Evolutionary conservation across 176 grass and related monocot species (phyloP).

Genomic region (Poa annua): DNA sequence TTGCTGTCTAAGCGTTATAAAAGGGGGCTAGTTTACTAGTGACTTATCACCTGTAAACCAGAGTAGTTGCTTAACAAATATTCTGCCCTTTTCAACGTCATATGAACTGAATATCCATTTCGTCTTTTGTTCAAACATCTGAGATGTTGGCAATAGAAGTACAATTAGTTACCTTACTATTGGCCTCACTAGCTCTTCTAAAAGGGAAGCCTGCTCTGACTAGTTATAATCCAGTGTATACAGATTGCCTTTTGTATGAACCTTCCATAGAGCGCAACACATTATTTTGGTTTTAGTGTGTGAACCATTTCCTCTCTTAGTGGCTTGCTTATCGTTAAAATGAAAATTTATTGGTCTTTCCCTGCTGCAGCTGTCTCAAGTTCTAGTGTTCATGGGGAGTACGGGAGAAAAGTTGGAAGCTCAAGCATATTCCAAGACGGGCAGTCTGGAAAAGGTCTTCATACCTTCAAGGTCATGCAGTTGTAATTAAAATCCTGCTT

Average conservation of each 20-base stretch:
- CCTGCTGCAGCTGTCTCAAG: slow-evolving; percentile 42
- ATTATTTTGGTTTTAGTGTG: background rate
- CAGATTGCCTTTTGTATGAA: background rate
- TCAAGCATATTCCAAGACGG: slow-evolving; percentile 16
- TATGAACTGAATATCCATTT: background rate
- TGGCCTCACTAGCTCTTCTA: background rate
- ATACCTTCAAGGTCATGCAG: slow-evolving; percentile 11
- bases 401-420: slow-evolving; percentile 39
- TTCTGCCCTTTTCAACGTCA: background rate
- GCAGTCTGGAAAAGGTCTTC: slow-evolving; percentile 22
- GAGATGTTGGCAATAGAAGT: background rate
- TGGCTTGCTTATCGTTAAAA: background rate
- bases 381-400: slow-evolving; percentile 31
- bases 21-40: background rate
- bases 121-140: background rate
- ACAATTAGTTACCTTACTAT: background rate
- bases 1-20: background rate
- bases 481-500: background rate
- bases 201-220: background rate
- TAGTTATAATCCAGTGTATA: background rate
- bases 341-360: background rate
- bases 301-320: background rate
- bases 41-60: background rate
- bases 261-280: background rate
- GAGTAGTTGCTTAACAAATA: background rate